Base-by-base conservation (phyloP, 306 rosid genomes). In the Vigna mungo region DNA sequence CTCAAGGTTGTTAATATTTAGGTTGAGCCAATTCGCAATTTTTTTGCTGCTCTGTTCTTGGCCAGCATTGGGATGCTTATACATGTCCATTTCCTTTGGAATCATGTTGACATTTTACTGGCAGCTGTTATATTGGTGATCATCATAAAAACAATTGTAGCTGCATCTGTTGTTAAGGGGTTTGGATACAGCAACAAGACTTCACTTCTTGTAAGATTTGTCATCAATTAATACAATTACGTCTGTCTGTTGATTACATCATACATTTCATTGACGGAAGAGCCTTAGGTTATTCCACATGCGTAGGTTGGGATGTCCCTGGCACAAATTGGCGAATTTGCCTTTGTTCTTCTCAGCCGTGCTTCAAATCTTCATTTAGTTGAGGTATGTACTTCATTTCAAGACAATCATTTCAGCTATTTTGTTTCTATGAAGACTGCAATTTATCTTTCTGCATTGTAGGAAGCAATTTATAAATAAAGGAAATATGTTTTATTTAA, bases 51-150 rank as follows among this genome's bases (percentile, higher is more conserved):
- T 36, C 93, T 89, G 80, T 96, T 96, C 83, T 94, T 96, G 37
- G 99, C 98, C 78, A 91, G 98, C 93, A 92, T 96, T 84, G 99
- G 99, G 85, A 96, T 92, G 99, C 87, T 92, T 76, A 96, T 96
- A 82, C 90, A 92, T 82, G 97, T 96, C 78, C 99, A 92, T 66
- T 96, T 96, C 86, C 98, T 96, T 53, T 96, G 99, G 98, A 92
- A 84, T 81, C 98, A 92, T 67, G 95, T 96, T 87, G 98, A 96
- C 79, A 96, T 92, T 68, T 89, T 96, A 83, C 85, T 96, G 71
- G 99, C 98, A 72, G 87, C 99, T 76, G 98, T 96, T 79, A 88
- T 92, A 75, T 85, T 96, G 96, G 99, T 96, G 84, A 82, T 96
- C 71, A 56, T 92, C 68, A 76, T 92, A 86, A 96, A 96, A 85